Base-by-base conservation (phyloP, 257 asterid species). In the Linaria vulgaris region DNA sequence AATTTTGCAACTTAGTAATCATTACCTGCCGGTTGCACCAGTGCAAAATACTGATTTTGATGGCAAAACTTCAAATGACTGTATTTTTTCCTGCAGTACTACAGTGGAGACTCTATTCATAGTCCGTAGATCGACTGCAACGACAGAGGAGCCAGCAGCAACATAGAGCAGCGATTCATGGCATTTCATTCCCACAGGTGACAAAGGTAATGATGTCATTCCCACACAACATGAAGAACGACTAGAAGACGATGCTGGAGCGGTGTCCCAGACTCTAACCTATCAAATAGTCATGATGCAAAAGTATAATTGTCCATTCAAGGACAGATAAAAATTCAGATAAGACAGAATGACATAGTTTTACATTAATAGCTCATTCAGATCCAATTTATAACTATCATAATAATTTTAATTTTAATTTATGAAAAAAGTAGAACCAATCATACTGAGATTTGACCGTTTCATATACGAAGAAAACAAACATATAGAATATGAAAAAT, bases 201-300 rank as follows among this genome's bases (percentile, higher is more conserved):
- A 59, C 12, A 74, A 72, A 52, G 79, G 79, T 52, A 80, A 62
- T 55, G 77, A 61, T 44, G 85, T 56, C 88, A 59, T 85, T 69
- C 95, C 96, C 62, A 83, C 95, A 77, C 88, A 87, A 69, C 95
- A 82, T 21, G 87, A 81, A 71, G 94, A 77, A 69, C 90, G 91
- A 55, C 23, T 60, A 27, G 87, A 71, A 39, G 92, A 73, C 27
- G 96, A 83, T 61, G 95, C 77, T 46, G 85, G 37, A 21, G 63
- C 48, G 50, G 95, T 71, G 73, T 87, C 97, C 96, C 97, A 90
- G 34, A 85, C 82, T 76, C 77, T 74, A 55, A 90, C 84, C 95
- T 90, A 37, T 64, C 49, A 62, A 53, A 46, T 17, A 56, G 37
- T 25, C 10, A 37, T 11, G 55, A 48, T 16, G 56, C 53, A 44